Evolutionary conservation across 441 rosid species (phyloP).

Genomic region (Dalechampia spathulata): DNA sequence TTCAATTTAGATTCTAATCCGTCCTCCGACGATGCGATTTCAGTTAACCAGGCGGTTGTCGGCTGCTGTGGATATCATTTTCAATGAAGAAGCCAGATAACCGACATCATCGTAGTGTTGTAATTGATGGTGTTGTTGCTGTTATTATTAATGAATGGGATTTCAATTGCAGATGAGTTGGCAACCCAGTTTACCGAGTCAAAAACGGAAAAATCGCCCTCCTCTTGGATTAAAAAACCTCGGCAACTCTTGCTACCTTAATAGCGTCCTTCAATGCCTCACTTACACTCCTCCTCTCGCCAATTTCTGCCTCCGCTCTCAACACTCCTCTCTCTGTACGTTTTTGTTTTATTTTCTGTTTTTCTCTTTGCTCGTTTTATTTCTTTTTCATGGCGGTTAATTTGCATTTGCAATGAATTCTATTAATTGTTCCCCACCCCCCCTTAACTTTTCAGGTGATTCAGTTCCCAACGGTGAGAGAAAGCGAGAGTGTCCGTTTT

Average conservation of each 20-base stretch:
- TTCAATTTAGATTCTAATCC: not conserved
- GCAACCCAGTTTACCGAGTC: conserved; percentile 84
- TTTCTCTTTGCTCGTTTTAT: no score
- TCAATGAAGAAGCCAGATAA: conserved; percentile 11
- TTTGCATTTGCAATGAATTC: no score
- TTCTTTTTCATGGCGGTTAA: no score
- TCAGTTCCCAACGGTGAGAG: conserved; percentile 38
- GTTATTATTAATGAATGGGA: conserved; percentile 23
- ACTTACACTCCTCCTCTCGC: conserved; percentile 98
- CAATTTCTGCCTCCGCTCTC: conserved; percentile 76
- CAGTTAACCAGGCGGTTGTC: not conserved
- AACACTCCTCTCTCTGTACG: conserved; percentile 81
- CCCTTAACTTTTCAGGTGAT: conserved; percentile 41
- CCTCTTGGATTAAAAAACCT: conserved; percentile 91
- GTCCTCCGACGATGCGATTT: conserved; percentile 12
- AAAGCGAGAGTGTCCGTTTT: conserved; percentile 84
- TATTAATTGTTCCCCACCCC: no score
- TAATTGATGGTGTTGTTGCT: conserved; percentile 3
- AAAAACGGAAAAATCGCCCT: conserved; percentile 62
- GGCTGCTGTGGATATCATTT: conserved; percentile 1
- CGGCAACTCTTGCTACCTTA: conserved; percentile 95
- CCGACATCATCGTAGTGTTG: not conserved
- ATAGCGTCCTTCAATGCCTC: conserved; percentile 98
- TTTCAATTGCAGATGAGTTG: conserved; percentile 78
- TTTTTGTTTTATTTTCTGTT: not conserved